Evolutionary conservation across 176 grass and related monocot genomes (phyloP), one percentile per base, ranked within the genome.

Genomic region (Rhipidocladum racemiflorum): DNA sequence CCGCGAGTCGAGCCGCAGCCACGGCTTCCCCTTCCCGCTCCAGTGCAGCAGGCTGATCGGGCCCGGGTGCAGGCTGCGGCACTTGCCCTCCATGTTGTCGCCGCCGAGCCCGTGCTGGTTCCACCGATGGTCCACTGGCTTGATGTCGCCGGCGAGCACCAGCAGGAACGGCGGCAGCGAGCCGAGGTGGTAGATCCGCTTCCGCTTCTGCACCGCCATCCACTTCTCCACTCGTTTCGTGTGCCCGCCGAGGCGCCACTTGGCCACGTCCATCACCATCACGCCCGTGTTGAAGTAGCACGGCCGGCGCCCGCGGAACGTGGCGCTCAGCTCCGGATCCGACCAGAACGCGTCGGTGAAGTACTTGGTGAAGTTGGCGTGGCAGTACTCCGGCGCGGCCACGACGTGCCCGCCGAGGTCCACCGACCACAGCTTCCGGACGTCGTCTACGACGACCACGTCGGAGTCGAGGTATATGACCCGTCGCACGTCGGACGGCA

Each of bases 391-490:
- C 0, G 95, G 95, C 40, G 91, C 91, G 3, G 91, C 94, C 48
- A 97, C 91, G 0, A 94, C 85, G 81, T 72, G 88, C 13, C 46
- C 60, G 0, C 11, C 80, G 10, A 97, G 91, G 46, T 89, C 85
- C 0, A 94, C 94, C 40, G 84, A 56, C 94, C 91, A 97, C 44
- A 94, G 89, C 60, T 83, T 78, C 1, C 76, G 75, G 4, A 97
- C 80, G 72, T 94, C 94, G 85, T 97, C 92, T 16, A 92, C 86
- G 29, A 97, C 90, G 15, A 97, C 68, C 3, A 97, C 78, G 74
- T 97, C 95, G 25, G 95, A 97, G 86, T 97, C 95, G 23, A 97
- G 92, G 81, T 97, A 97, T 78, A 97, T 85, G 39, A 94, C 90
- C 4, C 88, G 90, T 64, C 53, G 5, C 7, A 97, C 90, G 76